phyloP scores from a whole-genome alignment of 176 grass and related monocot species.

The Stipa capillata region DNA sequence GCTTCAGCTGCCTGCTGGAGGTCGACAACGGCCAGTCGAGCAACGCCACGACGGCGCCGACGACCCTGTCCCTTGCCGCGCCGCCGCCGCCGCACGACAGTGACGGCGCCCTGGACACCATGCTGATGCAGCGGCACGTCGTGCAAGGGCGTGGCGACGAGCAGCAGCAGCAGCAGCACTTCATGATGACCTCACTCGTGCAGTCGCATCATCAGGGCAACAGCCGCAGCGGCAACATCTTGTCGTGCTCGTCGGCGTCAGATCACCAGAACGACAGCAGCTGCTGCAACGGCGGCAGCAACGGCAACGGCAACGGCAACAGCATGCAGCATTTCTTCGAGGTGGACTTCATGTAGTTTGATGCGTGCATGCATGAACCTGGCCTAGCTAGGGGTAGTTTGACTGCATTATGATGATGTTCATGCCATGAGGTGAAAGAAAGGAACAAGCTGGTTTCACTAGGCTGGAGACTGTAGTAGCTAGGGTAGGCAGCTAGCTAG shows the following conservation, averaged over 20 bases:
- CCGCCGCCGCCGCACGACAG: neutral
- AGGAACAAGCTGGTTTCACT: neutral
- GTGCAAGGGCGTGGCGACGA: neutral
- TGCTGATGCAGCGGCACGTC: constrained; percentile 1
- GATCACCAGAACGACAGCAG: constrained; percentile 29
- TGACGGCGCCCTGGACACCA: constrained; percentile 10
- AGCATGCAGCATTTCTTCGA: constrained; percentile 39
- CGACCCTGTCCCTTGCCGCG: constrained; percentile 15
- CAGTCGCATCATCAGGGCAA: constrained; percentile 16
- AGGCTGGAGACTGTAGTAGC: neutral
- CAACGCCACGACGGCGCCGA: constrained; percentile 16
- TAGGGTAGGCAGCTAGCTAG: neutral
- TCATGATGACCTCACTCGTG: constrained; percentile 2
- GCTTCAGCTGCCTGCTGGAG: constrained; percentile 30
- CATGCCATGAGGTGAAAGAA: constrained; percentile 19
- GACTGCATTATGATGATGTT: constrained; percentile 13
- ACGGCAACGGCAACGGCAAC: too few relatives aligned
- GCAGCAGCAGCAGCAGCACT: neutral
- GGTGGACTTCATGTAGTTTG: constrained; percentile 41
- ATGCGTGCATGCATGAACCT: neutral
- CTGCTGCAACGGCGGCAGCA: too few relatives aligned
- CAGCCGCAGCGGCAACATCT: constrained; percentile 10
- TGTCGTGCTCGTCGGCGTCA: constrained; percentile 36
- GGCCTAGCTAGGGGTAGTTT: neutral
- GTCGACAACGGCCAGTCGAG: constrained; percentile 21